Conservation (phyloP, 75 land plant genomes). For the Pinus taeda region DNA sequence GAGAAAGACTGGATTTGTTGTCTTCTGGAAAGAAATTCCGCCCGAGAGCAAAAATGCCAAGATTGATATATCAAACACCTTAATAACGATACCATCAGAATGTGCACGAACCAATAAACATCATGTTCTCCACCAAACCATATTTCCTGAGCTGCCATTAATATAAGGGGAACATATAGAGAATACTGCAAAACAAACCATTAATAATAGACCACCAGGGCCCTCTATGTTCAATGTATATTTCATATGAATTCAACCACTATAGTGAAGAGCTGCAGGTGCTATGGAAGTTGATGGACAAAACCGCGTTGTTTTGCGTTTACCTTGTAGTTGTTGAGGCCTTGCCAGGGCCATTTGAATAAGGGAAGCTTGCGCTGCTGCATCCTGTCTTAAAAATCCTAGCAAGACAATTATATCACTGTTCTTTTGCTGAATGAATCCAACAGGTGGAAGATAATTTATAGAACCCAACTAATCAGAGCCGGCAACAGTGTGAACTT, state of each 20-base stretch:
- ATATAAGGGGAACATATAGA: slow-evolving; percentile 3
- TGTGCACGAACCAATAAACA: slow-evolving; percentile 25
- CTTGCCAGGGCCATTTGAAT: slow-evolving; percentile 3
- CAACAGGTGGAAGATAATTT: too few species aligned
- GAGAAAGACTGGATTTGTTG: slow-evolving; percentile 13
- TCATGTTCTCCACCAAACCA: background rate
- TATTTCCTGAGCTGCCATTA: background rate
- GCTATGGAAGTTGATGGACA: too few species aligned
- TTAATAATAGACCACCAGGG: background rate
- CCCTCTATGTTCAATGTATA: too few species aligned
- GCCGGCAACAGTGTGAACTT: too few species aligned
- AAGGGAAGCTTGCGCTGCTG: background rate
- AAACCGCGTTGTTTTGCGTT: background rate
- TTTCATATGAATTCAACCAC: too few species aligned
- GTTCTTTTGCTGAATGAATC: too few species aligned
- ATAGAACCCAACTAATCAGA: too few species aligned
- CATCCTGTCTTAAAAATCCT: background rate
- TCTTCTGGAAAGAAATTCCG: slow-evolving; percentile 15
- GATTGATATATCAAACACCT: slow-evolving; percentile 27
- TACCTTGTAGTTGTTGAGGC: slow-evolving; percentile 9
- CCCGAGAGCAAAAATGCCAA: slow-evolving; percentile 16
- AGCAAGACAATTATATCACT: too few species aligned
- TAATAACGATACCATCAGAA: slow-evolving; percentile 19
- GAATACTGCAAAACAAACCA: slow-evolving; percentile 11
- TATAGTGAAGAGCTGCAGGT: too few species aligned